Evolutionary conservation across 2,329 filamentous ascomycete species (phyloP).

Genomic region (Trichoderma koningiopsis): DNA sequence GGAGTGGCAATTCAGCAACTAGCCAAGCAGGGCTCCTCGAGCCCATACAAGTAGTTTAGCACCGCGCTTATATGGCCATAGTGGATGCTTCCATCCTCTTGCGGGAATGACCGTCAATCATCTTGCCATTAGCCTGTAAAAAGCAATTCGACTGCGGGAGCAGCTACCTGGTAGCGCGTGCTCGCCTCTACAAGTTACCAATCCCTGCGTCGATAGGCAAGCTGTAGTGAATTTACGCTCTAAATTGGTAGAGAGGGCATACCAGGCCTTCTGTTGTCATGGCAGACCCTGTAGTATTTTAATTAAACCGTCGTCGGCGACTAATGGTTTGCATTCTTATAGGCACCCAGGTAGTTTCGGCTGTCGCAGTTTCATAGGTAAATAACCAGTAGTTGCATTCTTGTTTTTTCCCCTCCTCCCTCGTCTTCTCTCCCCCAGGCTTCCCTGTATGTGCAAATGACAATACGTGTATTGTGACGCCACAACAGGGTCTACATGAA

Average conservation of each 20-base stretch:
- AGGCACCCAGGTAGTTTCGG: not conserved
- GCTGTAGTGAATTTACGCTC: not conserved
- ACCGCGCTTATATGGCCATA: not conserved
- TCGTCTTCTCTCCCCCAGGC: not conserved
- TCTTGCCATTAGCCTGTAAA: constrained; percentile 5
- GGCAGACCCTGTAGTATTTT: not conserved
- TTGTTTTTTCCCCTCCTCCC: not conserved
- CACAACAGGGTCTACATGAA: constrained; percentile 4
- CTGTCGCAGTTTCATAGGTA: not conserved
- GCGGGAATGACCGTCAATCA: constrained; percentile 14
- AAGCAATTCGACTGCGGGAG: not conserved
- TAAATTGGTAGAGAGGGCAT: not conserved
- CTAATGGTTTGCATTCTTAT: not conserved
- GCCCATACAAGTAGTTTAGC: not conserved
- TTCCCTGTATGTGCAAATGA: not conserved
- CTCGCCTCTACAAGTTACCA: not conserved
- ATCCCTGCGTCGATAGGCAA: not conserved
- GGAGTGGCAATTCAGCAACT: not conserved
- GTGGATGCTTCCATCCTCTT: constrained; percentile 12
- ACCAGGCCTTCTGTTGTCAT: not conserved
- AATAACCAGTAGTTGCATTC: not conserved
- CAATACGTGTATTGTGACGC: constrained; percentile 2
- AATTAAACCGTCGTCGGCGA: not conserved
- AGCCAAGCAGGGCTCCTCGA: not conserved
- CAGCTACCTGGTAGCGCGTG: not conserved